Evolutionary conservation across 2,329 filamentous ascomycete species (phyloP).

Genomic region (Monascus ruber): DNA sequence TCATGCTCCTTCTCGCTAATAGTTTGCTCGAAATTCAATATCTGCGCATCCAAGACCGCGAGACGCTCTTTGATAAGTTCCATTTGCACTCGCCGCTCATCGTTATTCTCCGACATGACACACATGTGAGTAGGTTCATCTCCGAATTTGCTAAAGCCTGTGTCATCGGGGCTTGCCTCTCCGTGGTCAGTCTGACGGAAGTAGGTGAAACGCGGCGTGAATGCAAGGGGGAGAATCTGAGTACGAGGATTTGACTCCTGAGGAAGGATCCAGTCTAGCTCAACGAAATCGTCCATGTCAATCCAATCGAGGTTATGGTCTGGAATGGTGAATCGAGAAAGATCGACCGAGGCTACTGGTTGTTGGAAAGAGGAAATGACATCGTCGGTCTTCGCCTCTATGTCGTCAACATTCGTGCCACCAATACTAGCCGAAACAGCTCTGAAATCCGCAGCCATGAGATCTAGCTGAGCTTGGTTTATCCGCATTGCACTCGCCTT

Average conservation of each 20-base stretch:
- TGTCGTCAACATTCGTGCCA: slow-evolving; percentile 64
- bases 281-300: slow-evolving; percentile 98
- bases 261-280: slow-evolving; percentile 90
- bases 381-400: slow-evolving; percentile 47
- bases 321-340: slow-evolving; percentile 87
- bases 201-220: slow-evolving; percentile 90
- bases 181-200: slow-evolving; percentile 93
- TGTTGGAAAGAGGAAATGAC: slow-evolving; percentile 48
- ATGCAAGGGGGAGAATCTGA: slow-evolving; percentile 84
- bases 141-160: slow-evolving; percentile 79
- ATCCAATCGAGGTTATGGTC: slow-evolving; percentile 96
- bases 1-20: slow-evolving; percentile 65
- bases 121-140: slow-evolving; percentile 89
- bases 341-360: slow-evolving; percentile 41
- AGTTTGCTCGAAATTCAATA: slow-evolving; percentile 59
- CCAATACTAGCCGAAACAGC: slow-evolving; percentile 85
- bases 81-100: slow-evolving; percentile 78
- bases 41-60: slow-evolving; percentile 65
- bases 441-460: slow-evolving; percentile 81
- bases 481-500: slow-evolving; percentile 91
- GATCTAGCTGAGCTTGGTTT: slow-evolving; percentile 84
- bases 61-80: slow-evolving; percentile 74
- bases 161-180: slow-evolving; percentile 60
- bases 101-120: slow-evolving; percentile 83
- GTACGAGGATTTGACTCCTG: slow-evolving; percentile 84